Percentiles rank a stretch among this genome's conserved stretches.
These are phyloP conservation scores for Boletus rex-veris DNA, from an alignment of 768 basidiomycete species.

Conservation along the genomic window DNA sequence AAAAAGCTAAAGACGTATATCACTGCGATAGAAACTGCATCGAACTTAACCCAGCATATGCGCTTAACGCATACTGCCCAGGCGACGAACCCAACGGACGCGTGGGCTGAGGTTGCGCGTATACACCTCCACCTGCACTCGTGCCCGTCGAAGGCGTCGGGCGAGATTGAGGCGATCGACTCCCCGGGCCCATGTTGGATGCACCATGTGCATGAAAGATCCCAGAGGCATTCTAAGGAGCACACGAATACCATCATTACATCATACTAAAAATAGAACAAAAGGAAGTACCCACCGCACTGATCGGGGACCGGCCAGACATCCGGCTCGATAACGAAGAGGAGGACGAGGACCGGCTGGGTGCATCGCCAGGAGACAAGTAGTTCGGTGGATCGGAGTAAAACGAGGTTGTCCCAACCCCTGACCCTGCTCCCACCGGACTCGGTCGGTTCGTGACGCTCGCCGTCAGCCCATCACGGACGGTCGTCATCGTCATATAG, in stretches of 20 bases:
- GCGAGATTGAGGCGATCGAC: conserved; percentile 21
- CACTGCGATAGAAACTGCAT: conserved; percentile 24
- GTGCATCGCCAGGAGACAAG: conserved; percentile 20
- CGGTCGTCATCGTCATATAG: conserved; percentile 32
- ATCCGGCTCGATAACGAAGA: conserved; percentile 33
- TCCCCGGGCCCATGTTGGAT: conserved; percentile 6
- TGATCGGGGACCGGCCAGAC: conserved; percentile 31
- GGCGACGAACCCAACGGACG: conserved; percentile 12
- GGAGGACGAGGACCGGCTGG: conserved; percentile 32
- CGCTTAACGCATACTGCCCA: conserved; percentile 14
- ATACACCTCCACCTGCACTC: conserved; percentile 7
- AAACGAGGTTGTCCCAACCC: conserved; percentile 7
- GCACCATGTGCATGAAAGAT: conserved; percentile 19
- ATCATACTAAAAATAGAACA: conserved; percentile 3
- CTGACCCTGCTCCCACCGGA: conserved; percentile 12
- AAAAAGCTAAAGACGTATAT: neutral
- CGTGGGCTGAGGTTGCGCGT: conserved; percentile 24
- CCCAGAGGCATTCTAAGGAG: conserved; percentile 21
- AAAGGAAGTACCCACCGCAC: conserved; percentile 14
- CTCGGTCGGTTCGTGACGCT: conserved; percentile 18
- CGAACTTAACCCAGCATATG: conserved; percentile 19
- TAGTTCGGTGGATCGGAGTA: conserved; percentile 26
- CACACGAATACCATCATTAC: neutral
- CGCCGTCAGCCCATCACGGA: conserved; percentile 28
- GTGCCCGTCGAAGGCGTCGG: conserved; percentile 10